These are phyloP conservation scores for Penicillium sp. DNA, from an alignment of 2,329 filamentous ascomycete species.

Conservation along the genomic window DNA sequence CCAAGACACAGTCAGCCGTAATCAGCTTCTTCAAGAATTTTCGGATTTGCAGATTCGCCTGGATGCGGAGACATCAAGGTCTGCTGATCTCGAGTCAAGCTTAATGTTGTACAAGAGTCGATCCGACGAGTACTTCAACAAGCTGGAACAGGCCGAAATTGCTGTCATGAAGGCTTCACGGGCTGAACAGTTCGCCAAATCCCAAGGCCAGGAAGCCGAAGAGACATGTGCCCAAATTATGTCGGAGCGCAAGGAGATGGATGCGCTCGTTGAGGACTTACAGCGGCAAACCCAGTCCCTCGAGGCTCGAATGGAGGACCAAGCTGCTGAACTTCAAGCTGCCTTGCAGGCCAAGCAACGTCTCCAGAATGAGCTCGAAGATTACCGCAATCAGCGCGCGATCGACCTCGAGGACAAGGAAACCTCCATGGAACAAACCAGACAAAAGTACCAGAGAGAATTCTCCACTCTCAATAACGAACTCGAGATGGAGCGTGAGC, in stretches of 20 bases:
- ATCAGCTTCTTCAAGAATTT: constrained; percentile 86
- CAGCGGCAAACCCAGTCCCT: constrained; percentile 85
- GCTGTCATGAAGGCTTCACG: constrained; percentile 87
- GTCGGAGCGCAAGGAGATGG: constrained; percentile 88
- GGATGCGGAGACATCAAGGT: constrained; percentile 81
- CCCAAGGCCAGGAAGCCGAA: constrained; percentile 85
- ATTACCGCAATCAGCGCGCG: constrained; percentile 90
- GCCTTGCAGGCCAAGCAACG: constrained; percentile 88
- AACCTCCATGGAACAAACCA: constrained; percentile 90
- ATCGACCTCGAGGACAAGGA: constrained; percentile 98
- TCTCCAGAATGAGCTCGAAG: constrained; percentile 93
- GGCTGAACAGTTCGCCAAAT: constrained; percentile 90
- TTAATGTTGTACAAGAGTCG: constrained; percentile 86
- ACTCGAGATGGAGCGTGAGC: constrained; percentile 88
- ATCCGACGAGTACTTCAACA: constrained; percentile 94
- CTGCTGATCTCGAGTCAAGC: constrained; percentile 79
- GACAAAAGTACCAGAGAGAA: constrained; percentile 95
- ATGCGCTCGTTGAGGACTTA: constrained; percentile 80
- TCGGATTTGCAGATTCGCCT: constrained; percentile 90
- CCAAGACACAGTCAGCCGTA: constrained; percentile 83
- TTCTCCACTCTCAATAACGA: constrained; percentile 87
- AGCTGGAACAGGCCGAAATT: constrained; percentile 95
- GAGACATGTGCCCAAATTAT: constrained; percentile 87
- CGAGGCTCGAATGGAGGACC: constrained; percentile 87
- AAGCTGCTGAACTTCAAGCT: constrained; percentile 83